phyloP scores from a whole-genome alignment of 148 eudicot genomes.

The Selenicereus undatus region DNA sequence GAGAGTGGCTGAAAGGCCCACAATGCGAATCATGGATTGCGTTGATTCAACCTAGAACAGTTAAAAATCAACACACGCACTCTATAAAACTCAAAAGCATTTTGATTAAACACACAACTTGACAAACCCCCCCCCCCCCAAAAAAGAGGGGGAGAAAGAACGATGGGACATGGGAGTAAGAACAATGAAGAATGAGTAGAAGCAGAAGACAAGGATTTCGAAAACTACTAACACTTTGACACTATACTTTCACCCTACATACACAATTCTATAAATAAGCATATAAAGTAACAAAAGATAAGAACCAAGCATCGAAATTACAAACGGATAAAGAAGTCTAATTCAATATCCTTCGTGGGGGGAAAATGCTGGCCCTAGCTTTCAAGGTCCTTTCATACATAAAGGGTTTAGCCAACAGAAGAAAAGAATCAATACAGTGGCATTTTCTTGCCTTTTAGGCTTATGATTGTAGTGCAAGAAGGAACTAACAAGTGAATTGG shows the following conservation, averaged over 20 bases:
- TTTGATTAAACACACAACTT: background rate
- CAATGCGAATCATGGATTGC: conserved; percentile 97
- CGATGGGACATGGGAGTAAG: too few species aligned
- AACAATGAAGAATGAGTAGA: background rate
- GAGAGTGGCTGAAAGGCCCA: conserved; percentile 95
- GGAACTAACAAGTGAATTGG: too few species aligned
- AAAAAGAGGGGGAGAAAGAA: background rate
- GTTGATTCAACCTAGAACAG: conserved; percentile 78
- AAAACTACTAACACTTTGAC: background rate
- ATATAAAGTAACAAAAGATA: too few species aligned
- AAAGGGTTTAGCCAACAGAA: background rate
- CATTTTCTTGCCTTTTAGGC: background rate
- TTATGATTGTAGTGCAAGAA: too few species aligned
- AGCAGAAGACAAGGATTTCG: background rate
- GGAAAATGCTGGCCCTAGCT: too few species aligned
- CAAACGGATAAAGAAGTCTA: too few species aligned
- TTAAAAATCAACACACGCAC: conserved; percentile 4
- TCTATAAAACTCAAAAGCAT: background rate
- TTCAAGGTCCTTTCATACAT: too few species aligned
- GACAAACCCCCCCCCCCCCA: background rate
- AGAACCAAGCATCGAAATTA: too few species aligned
- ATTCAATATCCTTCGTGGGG: too few species aligned
- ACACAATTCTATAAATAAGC: too few species aligned
- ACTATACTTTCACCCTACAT: too few species aligned
- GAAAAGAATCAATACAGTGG: background rate